A percentile compares a stretch with the other conserved stretches of the same genome.
These are phyloP conservation scores for Chimonanthus praecox DNA, from an alignment of 164 flowering plant species.

Conservation along the genomic window DNA sequence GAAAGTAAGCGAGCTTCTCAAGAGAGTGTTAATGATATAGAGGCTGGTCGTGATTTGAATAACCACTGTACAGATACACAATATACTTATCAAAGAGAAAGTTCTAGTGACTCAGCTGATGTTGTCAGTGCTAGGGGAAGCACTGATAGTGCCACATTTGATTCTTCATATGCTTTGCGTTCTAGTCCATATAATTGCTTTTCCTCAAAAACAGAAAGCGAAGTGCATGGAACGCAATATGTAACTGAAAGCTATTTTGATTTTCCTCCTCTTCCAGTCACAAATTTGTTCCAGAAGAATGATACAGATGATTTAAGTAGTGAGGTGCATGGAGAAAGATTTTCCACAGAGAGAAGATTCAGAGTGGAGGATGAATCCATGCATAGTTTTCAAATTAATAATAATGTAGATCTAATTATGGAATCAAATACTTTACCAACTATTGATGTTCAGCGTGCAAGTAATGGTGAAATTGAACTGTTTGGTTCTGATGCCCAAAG, in stretches of 20 bases:
- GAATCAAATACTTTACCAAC: conserved; percentile 44
- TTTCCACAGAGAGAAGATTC: conserved; percentile 25
- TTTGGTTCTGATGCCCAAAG: conserved; percentile 22
- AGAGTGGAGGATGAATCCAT: conserved; percentile 41
- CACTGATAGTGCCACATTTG: conserved; percentile 41
- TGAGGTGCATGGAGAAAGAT: conserved; percentile 19
- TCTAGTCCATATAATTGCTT: conserved; percentile 26
- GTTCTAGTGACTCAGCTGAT: conserved; percentile 51
- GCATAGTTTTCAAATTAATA: conserved; percentile 69
- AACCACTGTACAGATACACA: conserved; percentile 37
- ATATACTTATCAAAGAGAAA: conserved; percentile 32
- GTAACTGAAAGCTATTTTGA: conserved; percentile 40
- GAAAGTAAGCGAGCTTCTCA: conserved; percentile 32
- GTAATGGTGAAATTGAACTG: conserved; percentile 37
- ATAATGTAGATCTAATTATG: conserved; percentile 59
- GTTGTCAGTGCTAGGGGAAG: conserved; percentile 48
- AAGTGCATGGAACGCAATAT: conserved; percentile 24
- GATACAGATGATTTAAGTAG: conserved; percentile 22
- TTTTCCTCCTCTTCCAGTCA: conserved; percentile 70
- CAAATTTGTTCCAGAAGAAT: conserved; percentile 54
- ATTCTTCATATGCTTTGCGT: conserved; percentile 34
- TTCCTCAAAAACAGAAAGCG: conserved; percentile 28
- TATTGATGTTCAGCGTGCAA: conserved; percentile 17
- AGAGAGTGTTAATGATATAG: conserved; percentile 24
- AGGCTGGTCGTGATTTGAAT: conserved; percentile 24